Evolutionary conservation across 2,329 filamentous ascomycete genomes (phyloP).

Genomic region (Diplodia intermedia): DNA sequence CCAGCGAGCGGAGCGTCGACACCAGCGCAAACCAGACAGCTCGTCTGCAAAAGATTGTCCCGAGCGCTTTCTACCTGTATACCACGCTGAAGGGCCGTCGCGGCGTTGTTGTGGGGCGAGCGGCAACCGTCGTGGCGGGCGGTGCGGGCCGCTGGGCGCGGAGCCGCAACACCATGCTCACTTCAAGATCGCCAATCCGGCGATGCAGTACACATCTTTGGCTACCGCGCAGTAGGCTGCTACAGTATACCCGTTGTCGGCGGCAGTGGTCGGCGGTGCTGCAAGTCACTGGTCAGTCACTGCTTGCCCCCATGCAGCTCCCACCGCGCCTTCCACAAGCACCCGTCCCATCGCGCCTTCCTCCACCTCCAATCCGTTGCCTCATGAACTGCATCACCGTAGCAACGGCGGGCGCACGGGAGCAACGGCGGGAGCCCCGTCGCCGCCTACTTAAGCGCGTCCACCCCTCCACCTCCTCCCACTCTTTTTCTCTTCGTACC

Average conservation of each 20-base stretch:
- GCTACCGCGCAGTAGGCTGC: background rate
- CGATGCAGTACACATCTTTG: background rate
- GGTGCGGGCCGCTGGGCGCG: background rate
- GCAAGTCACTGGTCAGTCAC: no score
- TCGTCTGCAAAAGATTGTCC: no score
- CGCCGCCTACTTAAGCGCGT: background rate
- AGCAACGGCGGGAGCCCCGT: background rate
- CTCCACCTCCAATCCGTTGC: background rate
- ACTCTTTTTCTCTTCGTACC: slow-evolving; percentile 8
- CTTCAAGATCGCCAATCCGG: background rate
- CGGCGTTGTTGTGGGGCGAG: background rate
- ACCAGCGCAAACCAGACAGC: no score
- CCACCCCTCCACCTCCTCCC: background rate
- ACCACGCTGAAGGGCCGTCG: no score
- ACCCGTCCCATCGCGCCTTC: background rate
- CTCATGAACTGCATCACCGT: background rate
- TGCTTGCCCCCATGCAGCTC: background rate
- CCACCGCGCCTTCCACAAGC: background rate
- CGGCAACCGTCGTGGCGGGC: background rate
- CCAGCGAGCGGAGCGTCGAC: no score
- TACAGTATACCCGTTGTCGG: background rate
- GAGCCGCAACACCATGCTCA: slow-evolving; percentile 21
- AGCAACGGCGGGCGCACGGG: background rate
- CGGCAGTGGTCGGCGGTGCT: no score
- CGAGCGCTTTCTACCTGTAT: no score